Percentiles rank a stretch among this genome's conserved stretches.
Conservation (phyloP, 1,139 yeast genomes). For the Debaryomyces coudertii region DNA sequence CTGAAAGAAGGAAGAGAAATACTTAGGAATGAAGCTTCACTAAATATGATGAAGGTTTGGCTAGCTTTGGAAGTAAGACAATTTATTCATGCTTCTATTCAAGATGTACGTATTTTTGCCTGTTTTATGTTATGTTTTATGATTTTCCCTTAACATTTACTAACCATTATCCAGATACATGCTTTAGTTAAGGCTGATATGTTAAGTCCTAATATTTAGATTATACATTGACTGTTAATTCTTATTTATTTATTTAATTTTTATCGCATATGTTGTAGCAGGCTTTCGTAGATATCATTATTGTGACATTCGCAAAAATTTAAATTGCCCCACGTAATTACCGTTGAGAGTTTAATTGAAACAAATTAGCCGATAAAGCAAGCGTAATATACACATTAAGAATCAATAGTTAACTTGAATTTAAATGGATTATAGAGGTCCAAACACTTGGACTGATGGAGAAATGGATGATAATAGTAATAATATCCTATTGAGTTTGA, state of each 20-base stretch:
- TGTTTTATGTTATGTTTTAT: neutral
- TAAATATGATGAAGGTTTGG: constrained; percentile 91
- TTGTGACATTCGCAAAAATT: constrained; percentile 1
- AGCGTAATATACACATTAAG: too few relatives aligned
- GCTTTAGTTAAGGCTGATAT: constrained; percentile 53
- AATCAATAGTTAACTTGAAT: neutral
- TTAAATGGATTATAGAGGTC: neutral
- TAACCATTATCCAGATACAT: constrained; percentile 40
- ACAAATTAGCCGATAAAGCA: too few relatives aligned
- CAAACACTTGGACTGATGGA: neutral
- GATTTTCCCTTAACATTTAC: constrained; percentile 16
- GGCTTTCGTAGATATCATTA: neutral
- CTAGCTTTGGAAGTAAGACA: constrained; percentile 86
- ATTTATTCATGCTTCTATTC: constrained; percentile 81
- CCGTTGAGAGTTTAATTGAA: neutral
- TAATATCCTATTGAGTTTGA: neutral
- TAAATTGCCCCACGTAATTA: constrained; percentile 6
- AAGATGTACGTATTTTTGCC: constrained; percentile 55
- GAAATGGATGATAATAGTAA: constrained; percentile 1
- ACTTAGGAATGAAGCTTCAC: constrained; percentile 58
- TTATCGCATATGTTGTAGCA: neutral
- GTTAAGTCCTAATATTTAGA: constrained; percentile 49
- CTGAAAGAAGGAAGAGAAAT: constrained; percentile 66
- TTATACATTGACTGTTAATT: neutral
- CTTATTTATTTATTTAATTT: constrained; percentile 1